Conservation (phyloP, 208 protist species). For the Leishmania guyanensis region DNA sequence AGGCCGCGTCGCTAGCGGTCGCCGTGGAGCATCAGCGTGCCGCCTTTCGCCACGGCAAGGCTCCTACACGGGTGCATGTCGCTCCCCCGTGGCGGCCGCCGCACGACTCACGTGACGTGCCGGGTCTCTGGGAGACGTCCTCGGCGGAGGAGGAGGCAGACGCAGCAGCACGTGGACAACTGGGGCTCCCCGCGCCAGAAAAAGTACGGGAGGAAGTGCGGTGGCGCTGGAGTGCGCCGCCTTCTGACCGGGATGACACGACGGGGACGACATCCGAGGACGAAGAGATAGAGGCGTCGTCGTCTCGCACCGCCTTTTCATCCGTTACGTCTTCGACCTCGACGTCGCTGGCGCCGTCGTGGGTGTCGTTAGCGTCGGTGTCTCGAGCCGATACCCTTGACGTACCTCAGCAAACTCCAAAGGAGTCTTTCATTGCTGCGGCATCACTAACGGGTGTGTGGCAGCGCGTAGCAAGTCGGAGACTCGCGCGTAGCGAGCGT, state of each 20-base stretch:
- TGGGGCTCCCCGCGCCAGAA: constrained; percentile 14
- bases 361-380: neutral
- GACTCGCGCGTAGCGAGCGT: neutral
- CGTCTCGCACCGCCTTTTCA: neutral
- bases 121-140: constrained; percentile 56
- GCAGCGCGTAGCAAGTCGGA: neutral
- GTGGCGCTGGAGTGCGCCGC: constrained; percentile 56
- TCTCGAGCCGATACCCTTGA: constrained; percentile 13
- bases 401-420: neutral
- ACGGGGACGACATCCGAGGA: neutral
- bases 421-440: neutral
- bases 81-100: constrained; percentile 40
- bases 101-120: constrained; percentile 37
- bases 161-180: constrained; percentile 27
- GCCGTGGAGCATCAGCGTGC: constrained; percentile 44
- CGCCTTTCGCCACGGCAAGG: constrained; percentile 16
- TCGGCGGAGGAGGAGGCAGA: constrained; percentile 49
- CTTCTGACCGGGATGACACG: constrained; percentile 17
- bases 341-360: neutral
- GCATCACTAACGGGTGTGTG: neutral
- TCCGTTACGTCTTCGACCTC: neutral
- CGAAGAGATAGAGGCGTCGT: constrained; percentile 7
- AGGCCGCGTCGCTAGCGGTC: constrained; percentile 49
- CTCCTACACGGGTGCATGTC: constrained; percentile 24
- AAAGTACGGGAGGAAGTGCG: constrained; percentile 32